A percentile compares a stretch with the other conserved stretches of the same genome.
These are phyloP conservation scores for Hordeum pubiflorum DNA, from an alignment of 202 grass and related monocot genomes.

Conservation along the genomic window DNA sequence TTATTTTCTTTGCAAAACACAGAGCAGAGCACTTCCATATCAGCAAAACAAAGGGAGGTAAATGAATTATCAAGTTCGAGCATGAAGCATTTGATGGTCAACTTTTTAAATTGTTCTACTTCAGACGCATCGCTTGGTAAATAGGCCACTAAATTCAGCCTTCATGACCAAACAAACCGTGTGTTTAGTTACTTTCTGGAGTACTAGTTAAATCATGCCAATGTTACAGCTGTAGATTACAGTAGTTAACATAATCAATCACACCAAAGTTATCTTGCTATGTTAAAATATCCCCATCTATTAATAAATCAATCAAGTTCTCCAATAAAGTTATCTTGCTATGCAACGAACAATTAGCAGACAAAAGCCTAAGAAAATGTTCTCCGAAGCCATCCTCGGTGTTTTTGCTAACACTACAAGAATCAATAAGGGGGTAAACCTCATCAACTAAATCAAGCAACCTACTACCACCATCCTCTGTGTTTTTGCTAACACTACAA, in stretches of 20 bases:
- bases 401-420: neutral
- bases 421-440: neutral
- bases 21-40: neutral
- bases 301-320: neutral
- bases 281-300: neutral
- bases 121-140: neutral
- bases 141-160: neutral
- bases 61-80: neutral
- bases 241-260: neutral
- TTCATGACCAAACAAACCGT: neutral
- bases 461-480: neutral
- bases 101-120: neutral
- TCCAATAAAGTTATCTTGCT: neutral
- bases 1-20: neutral
- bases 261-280: neutral
- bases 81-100: neutral
- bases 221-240: neutral
- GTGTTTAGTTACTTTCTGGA: neutral
- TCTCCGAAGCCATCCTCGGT: neutral
- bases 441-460: neutral
- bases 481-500: neutral
- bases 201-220: neutral
- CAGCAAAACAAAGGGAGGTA: neutral
- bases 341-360: neutral
- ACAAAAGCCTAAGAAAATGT: neutral